These are phyloP conservation scores for Caryopteris hybrid DNA, from an alignment of 305 asterid genomes.

Conservation along the genomic window DNA sequence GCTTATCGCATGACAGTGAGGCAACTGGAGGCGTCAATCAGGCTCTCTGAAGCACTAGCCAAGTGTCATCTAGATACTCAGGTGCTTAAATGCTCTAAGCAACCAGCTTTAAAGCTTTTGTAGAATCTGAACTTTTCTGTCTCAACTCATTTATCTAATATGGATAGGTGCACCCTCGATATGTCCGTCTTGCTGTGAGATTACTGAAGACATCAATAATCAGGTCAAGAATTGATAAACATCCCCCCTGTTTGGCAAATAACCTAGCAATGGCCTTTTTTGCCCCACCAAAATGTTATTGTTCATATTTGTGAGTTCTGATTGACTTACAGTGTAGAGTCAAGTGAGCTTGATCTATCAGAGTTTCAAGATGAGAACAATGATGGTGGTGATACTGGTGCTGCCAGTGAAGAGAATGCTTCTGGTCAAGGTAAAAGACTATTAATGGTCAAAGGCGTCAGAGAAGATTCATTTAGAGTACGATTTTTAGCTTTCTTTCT, in stretches of 20 bases:
- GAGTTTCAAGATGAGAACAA: conserved; percentile 78
- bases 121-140: neutral
- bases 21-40: conserved; percentile 84
- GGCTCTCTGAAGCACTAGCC: conserved; percentile 99
- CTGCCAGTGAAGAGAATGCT: conserved; percentile 32
- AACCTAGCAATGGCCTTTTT: neutral
- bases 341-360: conserved; percentile 86
- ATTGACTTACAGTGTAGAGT: conserved; percentile 73
- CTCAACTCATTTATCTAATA: conserved; percentile 17
- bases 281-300: neutral
- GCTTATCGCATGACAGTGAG: conserved; percentile 99
- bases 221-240: conserved; percentile 43
- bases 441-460: conserved; percentile 33
- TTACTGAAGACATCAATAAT: conserved; percentile 84
- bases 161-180: conserved; percentile 64
- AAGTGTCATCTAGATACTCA: conserved; percentile 70
- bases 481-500: neutral
- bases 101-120: neutral
- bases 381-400: conserved; percentile 35
- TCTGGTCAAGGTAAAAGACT: conserved; percentile 36
- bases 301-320: conserved; percentile 6
- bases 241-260: conserved; percentile 9
- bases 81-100: conserved; percentile 34
- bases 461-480: neutral
- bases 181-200: conserved; percentile 73